These are phyloP conservation scores for Lentinula novae-zelandiae DNA, from an alignment of 1,284 basidiomycete genomes.

Conservation along the genomic window DNA sequence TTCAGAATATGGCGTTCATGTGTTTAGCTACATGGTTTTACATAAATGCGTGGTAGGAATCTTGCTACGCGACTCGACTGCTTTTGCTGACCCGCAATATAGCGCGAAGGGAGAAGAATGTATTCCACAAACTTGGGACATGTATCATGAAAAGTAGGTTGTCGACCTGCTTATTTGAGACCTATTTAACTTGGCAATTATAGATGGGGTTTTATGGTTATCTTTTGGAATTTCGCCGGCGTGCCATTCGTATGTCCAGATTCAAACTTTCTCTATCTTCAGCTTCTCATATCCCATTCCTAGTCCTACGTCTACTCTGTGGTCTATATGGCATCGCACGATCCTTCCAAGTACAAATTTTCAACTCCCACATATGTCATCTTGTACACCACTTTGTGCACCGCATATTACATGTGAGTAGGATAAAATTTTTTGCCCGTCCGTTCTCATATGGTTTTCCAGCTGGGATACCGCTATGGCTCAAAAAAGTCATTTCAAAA, in stretches of 20 bases:
- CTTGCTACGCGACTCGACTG: not conserved
- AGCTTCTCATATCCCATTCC: slow-evolving; percentile 19
- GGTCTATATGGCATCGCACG: slow-evolving; percentile 96
- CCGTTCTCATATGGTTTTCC: slow-evolving; percentile 16
- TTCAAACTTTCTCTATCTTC: not conserved
- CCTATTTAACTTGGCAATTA: slow-evolving; percentile 6
- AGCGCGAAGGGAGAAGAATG: slow-evolving; percentile 90
- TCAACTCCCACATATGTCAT: slow-evolving; percentile 71
- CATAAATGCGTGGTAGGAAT: slow-evolving; percentile 85
- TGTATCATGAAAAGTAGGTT: slow-evolving; percentile 90
- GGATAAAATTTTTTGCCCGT: not conserved
- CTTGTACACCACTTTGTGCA: slow-evolving; percentile 73
- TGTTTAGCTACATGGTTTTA: slow-evolving; percentile 94
- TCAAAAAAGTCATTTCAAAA: slow-evolving; percentile 97
- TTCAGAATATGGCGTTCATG: slow-evolving; percentile 95
- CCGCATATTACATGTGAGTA: slow-evolving; percentile 81
- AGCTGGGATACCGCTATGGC: slow-evolving; percentile 95
- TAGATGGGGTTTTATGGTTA: slow-evolving; percentile 89
- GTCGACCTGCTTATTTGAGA: not conserved
- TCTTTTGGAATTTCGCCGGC: slow-evolving; percentile 98
- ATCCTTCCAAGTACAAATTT: slow-evolving; percentile 86
- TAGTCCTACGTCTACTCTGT: slow-evolving; percentile 96
- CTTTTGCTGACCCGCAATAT: slow-evolving; percentile 20
- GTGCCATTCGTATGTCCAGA: slow-evolving; percentile 66
- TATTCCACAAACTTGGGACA: slow-evolving; percentile 99